Evolutionary conservation across 2,329 filamentous ascomycete genomes (phyloP), one percentile per base, ranked within the genome.

Genomic region (Didymella glomerata): DNA sequence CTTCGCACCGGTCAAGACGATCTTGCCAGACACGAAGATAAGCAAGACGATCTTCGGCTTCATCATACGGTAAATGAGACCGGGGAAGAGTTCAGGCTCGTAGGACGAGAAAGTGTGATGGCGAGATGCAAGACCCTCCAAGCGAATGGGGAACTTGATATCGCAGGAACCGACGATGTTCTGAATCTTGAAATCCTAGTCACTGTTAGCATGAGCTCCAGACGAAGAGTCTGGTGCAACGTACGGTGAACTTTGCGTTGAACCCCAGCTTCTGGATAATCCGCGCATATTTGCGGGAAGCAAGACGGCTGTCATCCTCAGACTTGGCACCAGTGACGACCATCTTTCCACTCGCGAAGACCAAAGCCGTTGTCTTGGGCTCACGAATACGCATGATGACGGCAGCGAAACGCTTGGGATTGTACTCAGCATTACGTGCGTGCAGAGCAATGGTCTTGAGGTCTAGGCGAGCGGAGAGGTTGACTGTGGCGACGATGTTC

Each of bases 221-320:
- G 48, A 64, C 61, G 30, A 44, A 49, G 34, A 58, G 54, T 59
- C 55, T 62, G 54, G 54, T 58, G 55, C 63, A 60, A 71, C 68
- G 48, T 71, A 71, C 68, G 68, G 93, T 97, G 81, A 99, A 98
- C 87, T 97, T 97, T 73, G 95, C 94, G 70, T 97, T 97, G 86
- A 99, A 99, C 64, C 95, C 95, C 61, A 99, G 91, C 84, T 99
- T 99, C 85, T 99, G 95, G 72, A 99, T 98, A 80, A 99, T 98
- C 74, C 95, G 93, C 52, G 95, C 95, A 77, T 98, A 98, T 82
- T 99, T 99, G 81, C 94, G 89, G 60, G 91, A 95, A 9, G 95
- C 95, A 74, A 99, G 88, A 83, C 97, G 97, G 61, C 92, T 96
- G 77, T 98, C 95, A 78, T 98, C 95, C 77, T 98, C 95, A 1